Base-by-base conservation (phyloP, 2,329 filamentous ascomycete genomes). In the Botrytis tulipae region DNA sequence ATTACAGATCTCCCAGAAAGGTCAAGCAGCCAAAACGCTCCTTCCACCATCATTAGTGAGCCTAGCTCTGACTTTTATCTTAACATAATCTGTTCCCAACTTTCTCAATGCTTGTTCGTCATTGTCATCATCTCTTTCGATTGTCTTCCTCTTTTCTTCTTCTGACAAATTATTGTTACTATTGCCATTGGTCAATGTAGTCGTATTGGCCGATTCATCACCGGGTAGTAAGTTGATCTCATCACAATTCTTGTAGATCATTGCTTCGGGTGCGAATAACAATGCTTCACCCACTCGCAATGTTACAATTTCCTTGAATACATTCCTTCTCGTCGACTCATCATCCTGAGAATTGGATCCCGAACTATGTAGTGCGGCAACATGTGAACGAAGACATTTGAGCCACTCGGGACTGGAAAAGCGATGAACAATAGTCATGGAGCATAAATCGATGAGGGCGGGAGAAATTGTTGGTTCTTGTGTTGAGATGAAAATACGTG, bases 401-500 rank as follows among this genome's bases (percentile, higher is more conserved):
- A 80, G 66, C 91, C 91, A 93, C 1, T 86, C 85, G 0, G 91
- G 91, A 0, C 87, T 90, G 0, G 85, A 89, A 80, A 95, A 95
- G 0, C 90, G 86, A 78, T 95, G 92, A 0, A 94, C 89, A 25
- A 94, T 85, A 0, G 89, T 92, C n/a, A 92, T 83, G 1, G 88
- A 90, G 80, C 90, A 94, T 0, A 95, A 83, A 71, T 93, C 91
- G 0, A 95, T 85, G 0, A 96, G 85, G 25, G 86, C 85, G 0
- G 89, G 88, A 0, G 90, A 91, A 6, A 95, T 85, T 0, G 91
- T 93, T 0, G 92, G 93, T 78, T 95, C 93, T 79, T 96, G 92
- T 0, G 92, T 95, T 0, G 92, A 90, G 46, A 95, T 90, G 60
- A 95, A 80, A 7, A 94, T 84, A 0, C 92, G 86, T 0, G 87